A percentile compares a stretch with the other conserved stretches of the same genome.
These are phyloP conservation scores for Lachancea mirantina DNA, from an alignment of 805 yeast species.

Conservation along the genomic window DNA sequence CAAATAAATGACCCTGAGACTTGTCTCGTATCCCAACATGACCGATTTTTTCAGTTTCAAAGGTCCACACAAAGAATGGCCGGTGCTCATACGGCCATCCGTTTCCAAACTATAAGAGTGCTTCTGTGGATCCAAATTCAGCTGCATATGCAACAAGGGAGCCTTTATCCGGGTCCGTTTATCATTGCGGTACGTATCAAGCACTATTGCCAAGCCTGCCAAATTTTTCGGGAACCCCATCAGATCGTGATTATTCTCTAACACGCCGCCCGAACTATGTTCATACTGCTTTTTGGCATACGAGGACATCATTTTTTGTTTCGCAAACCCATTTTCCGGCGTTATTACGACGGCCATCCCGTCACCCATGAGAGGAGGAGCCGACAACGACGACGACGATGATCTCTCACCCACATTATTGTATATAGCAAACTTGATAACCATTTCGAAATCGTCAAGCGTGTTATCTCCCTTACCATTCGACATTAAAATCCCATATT, in stretches of 20 bases:
- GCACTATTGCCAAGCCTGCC: constrained; percentile 25
- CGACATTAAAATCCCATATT: constrained; percentile 23
- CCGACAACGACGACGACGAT: constrained; percentile 2
- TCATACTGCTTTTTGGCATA: constrained; percentile 25
- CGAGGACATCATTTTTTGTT: constrained; percentile 19
- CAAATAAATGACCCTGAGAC: constrained; percentile 22
- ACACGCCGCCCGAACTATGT: constrained; percentile 25
- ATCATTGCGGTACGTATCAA: constrained; percentile 20
- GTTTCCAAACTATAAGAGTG: constrained; percentile 20
- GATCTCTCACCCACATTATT: neutral
- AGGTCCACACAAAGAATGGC: constrained; percentile 13
- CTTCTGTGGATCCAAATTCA: constrained; percentile 21
- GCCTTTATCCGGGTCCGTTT: constrained; percentile 7
- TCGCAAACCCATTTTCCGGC: constrained; percentile 25
- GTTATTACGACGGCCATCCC: constrained; percentile 24
- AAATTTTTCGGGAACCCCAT: constrained; percentile 30
- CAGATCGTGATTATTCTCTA: constrained; percentile 16
- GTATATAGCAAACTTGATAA: constrained; percentile 16
- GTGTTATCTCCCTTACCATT: constrained; percentile 30
- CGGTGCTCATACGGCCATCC: constrained; percentile 21
- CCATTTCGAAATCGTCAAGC: constrained; percentile 28
- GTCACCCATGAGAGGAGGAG: constrained; percentile 16
- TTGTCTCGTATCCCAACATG: constrained; percentile 16
- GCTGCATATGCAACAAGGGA: constrained; percentile 21
- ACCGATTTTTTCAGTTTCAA: constrained; percentile 16